Base-by-base conservation (phyloP, 2,329 filamentous ascomycete genomes). In the Fusarium fracticaudum region DNA sequence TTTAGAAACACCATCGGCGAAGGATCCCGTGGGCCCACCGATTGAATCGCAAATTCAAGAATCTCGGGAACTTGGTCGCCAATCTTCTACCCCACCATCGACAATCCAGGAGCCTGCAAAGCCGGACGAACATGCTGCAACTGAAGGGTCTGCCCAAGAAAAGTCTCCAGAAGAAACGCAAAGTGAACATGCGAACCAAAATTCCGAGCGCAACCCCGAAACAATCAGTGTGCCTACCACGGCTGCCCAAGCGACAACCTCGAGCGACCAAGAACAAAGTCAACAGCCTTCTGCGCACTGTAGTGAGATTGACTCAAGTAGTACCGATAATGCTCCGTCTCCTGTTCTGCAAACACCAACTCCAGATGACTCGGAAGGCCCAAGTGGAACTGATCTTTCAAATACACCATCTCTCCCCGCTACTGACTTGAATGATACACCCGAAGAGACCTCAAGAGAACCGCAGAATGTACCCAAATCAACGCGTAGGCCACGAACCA, bases 71-170 rank as follows among this genome's bases (percentile, higher is more conserved):
- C 51, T 55, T 63, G 65, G 62, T 54, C 73, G 61, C 64, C 75
- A 73, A 53, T 67, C 73, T 55, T 45, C 69, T 66, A 76, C 76
- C 76, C 76, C 75, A 59, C 76, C 71, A 76, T 60, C 71, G 44
- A 67, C 68, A 40, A 65, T 68, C 38, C 67, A 66, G 69, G 71
- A 76, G 41, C 60, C 69, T 51, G 26, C 69, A 55, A 67, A 73
- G 45, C 47, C 63, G 53, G 64, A 76, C 31, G 53, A 62, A 33
- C 54, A 45, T 60, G 40, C 45, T 29, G 15, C 41, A 37, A 64
- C 38, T 58, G 45, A 68, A 31, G 26, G 59, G 55, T 17, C 43
- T 22, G 31, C 64, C 20, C 50, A 53, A 35, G 59, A 57, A n/a
- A 54, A 57, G 35, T 20, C 48, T 38, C 18, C 18, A n/a, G 62